Base-by-base conservation (phyloP, 2,329 filamentous ascomycete genomes). In the Pezicula carpinea region DNA sequence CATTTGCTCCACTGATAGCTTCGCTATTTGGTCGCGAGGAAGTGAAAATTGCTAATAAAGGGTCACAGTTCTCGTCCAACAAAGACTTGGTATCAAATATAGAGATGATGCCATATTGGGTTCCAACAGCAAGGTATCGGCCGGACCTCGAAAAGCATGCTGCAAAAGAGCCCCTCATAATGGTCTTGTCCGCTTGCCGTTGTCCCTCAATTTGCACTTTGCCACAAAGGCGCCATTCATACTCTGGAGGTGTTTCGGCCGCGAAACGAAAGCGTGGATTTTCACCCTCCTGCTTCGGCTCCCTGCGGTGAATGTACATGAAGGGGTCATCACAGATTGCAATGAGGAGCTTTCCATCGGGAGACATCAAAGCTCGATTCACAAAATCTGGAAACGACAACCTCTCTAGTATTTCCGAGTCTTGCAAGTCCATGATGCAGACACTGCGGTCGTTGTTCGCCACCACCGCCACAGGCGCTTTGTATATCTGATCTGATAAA, bases 401-500 rank as follows among this genome's bases (percentile, higher is more conserved):
- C 36, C 83, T 76, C 46, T 87, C 82, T 18, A 95, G 69, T 31
- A 85, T 74, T 50, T 86, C 74, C 13, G 82, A 79, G 44, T 84
- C 79, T 22, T 79, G 73, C 17, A 97, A 72, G 41, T 84, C 86
- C 62, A 95, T 89, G n/a, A 96, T 70, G 22, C 85, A 85, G 47
- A 97, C 87, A 1, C 87, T 89, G 63, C 83, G 85, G 69, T 97
- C 93, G 64, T 99, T 99, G 69, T 96, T 96, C 39, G 87, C 82
- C 59, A 96, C 70, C 39, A 88, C 77, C 43, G 83, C 87, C n/a
- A 91, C 74, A 1, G 76, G 70, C 15, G 69, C 65, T 14, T 60
- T 57, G 59, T 83, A 80, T 39, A 73, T 69, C 14, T 62, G 66
- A 5, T 60, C 56, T 44, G 58, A 39, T 53, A 55, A 4, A 52